Conservation (phyloP, 192 early-diverging fungal genomes). For the Cetraspora pellucida region DNA sequence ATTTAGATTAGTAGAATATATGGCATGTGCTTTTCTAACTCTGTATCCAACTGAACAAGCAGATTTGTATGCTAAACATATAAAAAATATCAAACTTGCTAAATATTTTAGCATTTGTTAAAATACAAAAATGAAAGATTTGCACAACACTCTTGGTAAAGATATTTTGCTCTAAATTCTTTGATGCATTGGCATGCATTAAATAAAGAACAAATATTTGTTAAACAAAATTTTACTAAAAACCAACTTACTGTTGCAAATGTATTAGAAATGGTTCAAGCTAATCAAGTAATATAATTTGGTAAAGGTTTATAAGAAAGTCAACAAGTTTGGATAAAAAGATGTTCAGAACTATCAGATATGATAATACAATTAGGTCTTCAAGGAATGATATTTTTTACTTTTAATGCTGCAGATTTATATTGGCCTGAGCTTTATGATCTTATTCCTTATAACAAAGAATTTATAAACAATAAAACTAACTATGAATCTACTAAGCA, state of each 20-base stretch:
- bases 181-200: neutral
- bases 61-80: neutral
- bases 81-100: neutral
- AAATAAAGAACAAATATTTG: neutral
- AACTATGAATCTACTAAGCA: neutral
- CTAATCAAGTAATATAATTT: neutral
- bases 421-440: constrained; percentile 2
- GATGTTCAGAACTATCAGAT: neutral
- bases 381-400: constrained; percentile 6
- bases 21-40: neutral
- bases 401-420: neutral
- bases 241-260: neutral
- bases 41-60: neutral
- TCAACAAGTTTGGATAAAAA: neutral
- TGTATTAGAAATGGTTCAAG: neutral
- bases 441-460: neutral
- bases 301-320: neutral
- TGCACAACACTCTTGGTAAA: neutral
- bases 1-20: neutral
- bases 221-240: neutral
- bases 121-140: constrained; percentile 6
- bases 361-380: constrained; percentile 14
- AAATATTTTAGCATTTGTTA: neutral
- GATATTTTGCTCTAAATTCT: constrained; percentile 2
- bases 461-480: neutral